Evolutionary conservation across 2,329 filamentous ascomycete species (phyloP), one percentile per base, ranked within the genome.

Genomic region (Grosmannia clavigera): DNA sequence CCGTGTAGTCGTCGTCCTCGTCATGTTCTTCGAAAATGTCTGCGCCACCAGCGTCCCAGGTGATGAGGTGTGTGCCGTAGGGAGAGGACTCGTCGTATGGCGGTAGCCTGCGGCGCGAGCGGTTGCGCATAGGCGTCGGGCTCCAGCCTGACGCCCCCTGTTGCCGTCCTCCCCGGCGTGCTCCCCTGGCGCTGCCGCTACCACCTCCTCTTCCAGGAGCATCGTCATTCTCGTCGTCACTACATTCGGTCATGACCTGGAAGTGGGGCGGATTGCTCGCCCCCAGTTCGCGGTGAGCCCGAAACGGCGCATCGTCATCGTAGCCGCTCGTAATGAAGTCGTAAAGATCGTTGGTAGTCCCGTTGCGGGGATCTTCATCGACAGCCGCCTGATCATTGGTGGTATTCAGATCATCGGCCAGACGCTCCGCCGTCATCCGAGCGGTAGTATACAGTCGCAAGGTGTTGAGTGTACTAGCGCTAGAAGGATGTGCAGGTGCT

Each of bases 161-260:
- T 5, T 60, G 60, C 60, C 58, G 55, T 9, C 35, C 52, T 11
- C 33, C 27, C 7, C 29, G 43, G 9, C 55, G 58, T 1, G 14
- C 29, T 11, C 60, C 46, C 12, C 58, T 50, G 16, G 10, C 22
- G 43, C 5, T 19, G 48, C 48, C 19, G 6, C 29, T n/a, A 2
- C 22, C 33, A 25, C 50, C 25, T 12, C 9, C 16, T 2, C 38
- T 3, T 19, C 9, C 19, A 10, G 40, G 27, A 6, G 27, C 55
- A 70, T 57, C 61, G 6, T 78, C 80, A 27, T 75, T 75, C 60
- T 85, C 81, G 7, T 82, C 81, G 54, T 84, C 82, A 68, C 78
- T 83, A 65, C 79, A 84, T 64, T 84, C 81, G 7, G 78, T 83
- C 14, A 78, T 82, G 46, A 84, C 76, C 59, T 74, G 74, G 64